These are phyloP conservation scores for Kodamaea kakaduensis DNA, from an alignment of 805 yeast genomes.

Conservation along the genomic window DNA sequence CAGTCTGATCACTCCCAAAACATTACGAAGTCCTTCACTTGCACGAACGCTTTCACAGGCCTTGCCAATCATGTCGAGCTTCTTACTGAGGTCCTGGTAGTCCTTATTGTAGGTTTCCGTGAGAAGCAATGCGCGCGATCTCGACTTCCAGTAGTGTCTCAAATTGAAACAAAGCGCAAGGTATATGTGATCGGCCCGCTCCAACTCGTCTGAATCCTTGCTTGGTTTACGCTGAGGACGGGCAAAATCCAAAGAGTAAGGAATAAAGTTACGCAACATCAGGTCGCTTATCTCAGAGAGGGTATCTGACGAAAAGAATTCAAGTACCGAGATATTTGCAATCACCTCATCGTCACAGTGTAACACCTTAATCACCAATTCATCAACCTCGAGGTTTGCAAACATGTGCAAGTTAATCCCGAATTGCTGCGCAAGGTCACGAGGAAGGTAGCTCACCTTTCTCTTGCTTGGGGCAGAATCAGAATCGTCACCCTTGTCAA, in stretches of 20 bases:
- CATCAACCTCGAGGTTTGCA: conserved; percentile 56
- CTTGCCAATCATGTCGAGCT: conserved; percentile 64
- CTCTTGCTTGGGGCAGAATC: conserved; percentile 24
- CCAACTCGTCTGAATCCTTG: conserved; percentile 71
- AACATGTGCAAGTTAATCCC: conserved; percentile 88
- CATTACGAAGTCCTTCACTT: conserved; percentile 64
- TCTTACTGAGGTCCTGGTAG: conserved; percentile 63
- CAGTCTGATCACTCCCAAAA: conserved; percentile 79
- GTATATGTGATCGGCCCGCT: conserved; percentile 82
- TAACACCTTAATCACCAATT: conserved; percentile 65
- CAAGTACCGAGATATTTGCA: conserved; percentile 69
- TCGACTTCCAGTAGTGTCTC: conserved; percentile 86
- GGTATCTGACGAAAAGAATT: conserved; percentile 74
- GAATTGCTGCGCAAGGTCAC: conserved; percentile 90
- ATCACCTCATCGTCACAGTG: conserved; percentile 72
- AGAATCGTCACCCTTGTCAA: conserved; percentile 5
- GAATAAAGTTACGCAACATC: conserved; percentile 67
- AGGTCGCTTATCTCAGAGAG: conserved; percentile 72
- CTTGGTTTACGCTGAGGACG: conserved; percentile 44
- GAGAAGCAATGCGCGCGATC: conserved; percentile 78
- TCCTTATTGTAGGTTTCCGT: conserved; percentile 73
- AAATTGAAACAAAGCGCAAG: conserved; percentile 79
- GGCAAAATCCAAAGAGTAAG: conserved; percentile 71
- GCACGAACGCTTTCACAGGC: conserved; percentile 65
- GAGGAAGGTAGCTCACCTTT: conserved; percentile 66